phyloP scores from a whole-genome alignment of 345 rosid species.

The Dipteronia sinensis region DNA sequence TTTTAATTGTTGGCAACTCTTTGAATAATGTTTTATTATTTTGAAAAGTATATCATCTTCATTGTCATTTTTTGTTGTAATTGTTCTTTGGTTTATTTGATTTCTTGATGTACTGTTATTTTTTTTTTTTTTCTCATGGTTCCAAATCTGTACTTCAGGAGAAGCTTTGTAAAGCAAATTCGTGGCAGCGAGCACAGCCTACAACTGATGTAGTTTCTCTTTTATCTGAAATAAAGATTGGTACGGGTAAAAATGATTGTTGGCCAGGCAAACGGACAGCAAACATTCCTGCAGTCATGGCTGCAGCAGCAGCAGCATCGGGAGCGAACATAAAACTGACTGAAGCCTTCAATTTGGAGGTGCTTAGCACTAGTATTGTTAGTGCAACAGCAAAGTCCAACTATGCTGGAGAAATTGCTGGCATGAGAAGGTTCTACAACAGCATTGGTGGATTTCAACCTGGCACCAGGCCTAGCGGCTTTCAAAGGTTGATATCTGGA shows the following conservation, averaged over 20 bases:
- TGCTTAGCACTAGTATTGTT: constrained; percentile 88
- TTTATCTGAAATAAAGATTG: constrained; percentile 92
- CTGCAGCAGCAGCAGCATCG: constrained; percentile 99
- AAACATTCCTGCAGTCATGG: constrained; percentile 97
- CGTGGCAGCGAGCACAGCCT: constrained; percentile 91
- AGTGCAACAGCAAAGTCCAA: constrained; percentile 97
- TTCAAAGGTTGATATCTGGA: constrained; percentile 89
- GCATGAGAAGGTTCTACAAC: constrained; percentile 95
- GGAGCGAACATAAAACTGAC: constrained; percentile 88
- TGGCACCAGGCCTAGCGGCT: constrained; percentile 58
- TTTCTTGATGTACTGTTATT: constrained; percentile 17
- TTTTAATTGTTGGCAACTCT: background rate
- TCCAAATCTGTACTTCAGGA: constrained; percentile 54
- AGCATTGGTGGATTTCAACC: constrained; percentile 95
- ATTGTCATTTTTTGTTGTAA: background rate
- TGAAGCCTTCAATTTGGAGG: constrained; percentile 93
- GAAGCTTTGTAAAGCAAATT: constrained; percentile 94
- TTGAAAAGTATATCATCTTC: background rate
- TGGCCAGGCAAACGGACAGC: constrained; percentile 91
- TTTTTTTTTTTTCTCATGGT: constrained; percentile 8
- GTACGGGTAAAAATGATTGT: constrained; percentile 84
- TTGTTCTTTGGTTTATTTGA: constrained; percentile 5
- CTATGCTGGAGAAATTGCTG: constrained; percentile 98
- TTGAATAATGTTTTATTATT: background rate
- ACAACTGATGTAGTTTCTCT: constrained; percentile 93